Percentiles rank a stretch among this genome's conserved stretches.
phyloP scores from a whole-genome alignment of 495 filamentous ascomycete genomes.

The Aspergillus nanangensis region DNA sequence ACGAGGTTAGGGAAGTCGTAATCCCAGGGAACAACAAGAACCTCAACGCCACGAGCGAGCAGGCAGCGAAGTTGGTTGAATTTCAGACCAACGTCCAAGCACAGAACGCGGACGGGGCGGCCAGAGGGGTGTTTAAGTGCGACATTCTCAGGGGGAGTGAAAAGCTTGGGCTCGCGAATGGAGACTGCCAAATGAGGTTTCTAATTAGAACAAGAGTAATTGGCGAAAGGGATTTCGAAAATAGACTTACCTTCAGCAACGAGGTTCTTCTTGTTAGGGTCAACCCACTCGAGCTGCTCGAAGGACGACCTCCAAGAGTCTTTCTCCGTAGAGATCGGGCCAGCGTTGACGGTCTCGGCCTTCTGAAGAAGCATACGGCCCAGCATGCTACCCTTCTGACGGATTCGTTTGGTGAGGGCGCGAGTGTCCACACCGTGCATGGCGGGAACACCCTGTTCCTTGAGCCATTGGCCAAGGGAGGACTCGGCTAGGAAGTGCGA shows the following conservation, averaged over 20 bases:
- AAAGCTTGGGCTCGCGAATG: constrained; percentile 74
- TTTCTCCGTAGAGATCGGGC: constrained; percentile 23
- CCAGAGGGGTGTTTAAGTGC: constrained; percentile 83
- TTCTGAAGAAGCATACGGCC: constrained; percentile 80
- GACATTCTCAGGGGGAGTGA: constrained; percentile 59
- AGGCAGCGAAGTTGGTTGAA: constrained; percentile 96
- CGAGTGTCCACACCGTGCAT: constrained; percentile 95
- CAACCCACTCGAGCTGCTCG: constrained; percentile 77
- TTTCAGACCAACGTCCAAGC: constrained; percentile 94
- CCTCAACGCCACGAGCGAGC: constrained; percentile 85
- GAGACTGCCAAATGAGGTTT: constrained; percentile 86
- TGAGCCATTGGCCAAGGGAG: constrained; percentile 89
- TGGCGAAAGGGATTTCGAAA: no score
- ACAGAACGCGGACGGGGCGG: constrained; percentile 77
- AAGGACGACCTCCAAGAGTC: constrained; percentile 63
- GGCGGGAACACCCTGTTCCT: constrained; percentile 92
- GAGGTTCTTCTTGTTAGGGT: constrained; percentile 88
- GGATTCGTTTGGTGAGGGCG: constrained; percentile 87
- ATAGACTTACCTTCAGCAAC: constrained; percentile 80
- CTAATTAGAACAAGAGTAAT: no score
- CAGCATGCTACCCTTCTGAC: constrained; percentile 93
- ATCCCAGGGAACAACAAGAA: constrained; percentile 92
- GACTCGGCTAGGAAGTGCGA: constrained; percentile 89
- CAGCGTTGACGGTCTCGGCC: constrained; percentile 43
- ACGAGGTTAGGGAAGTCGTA: constrained; percentile 77